Evolutionary conservation across 352 stramenopile genomes (phyloP), one percentile per base, ranked within the genome.

Genomic region (Pythium aphanidermatum): DNA sequence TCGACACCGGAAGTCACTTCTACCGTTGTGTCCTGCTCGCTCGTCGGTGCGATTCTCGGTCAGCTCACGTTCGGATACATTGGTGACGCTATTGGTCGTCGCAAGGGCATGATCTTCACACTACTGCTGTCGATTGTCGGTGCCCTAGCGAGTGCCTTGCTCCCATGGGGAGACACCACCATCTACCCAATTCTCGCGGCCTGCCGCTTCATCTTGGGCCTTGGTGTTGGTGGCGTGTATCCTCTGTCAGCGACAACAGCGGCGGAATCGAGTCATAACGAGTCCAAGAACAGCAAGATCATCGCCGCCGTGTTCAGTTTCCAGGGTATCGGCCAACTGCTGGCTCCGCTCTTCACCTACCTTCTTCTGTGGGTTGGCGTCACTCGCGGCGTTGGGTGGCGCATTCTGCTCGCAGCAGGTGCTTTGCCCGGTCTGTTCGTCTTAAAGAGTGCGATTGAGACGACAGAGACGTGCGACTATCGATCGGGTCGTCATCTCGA

Each of bases 31-130:
- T 73, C 80, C 11, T 84, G 72, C 48, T 86, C 79, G 21, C 63
- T 94, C 17, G 62, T 85, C 3, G 82, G 82, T 3, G 82, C 79
- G n/a, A 87, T 94, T 41, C 53, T 77, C 19, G 82, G 79, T 4
- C 79, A 91, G 51, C 60, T 91, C 36, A 79, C 74, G 20, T 91
- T 92, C 42, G 82, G 82, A 12, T 91, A 92, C 41, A 68, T 89
- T 20, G 82, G 79, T 34, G 68, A 85, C 16, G 60, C 68, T 13
- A 51, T 92, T 30, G 79, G 79, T 4, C 70, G 79, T 20, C 63
- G 67, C 40, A 83, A 79, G 51, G 77, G 57, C 16, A 88, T 94
- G 74, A 81, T 90, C 44, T 54, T 87, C 33, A 90, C 82, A 35
- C 54, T 92, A 33, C 5, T 88, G 45, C 51, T 92, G 23, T 74